phyloP scores from a whole-genome alignment of 2,329 filamentous ascomycete genomes.

The Fusarium temperatum region DNA sequence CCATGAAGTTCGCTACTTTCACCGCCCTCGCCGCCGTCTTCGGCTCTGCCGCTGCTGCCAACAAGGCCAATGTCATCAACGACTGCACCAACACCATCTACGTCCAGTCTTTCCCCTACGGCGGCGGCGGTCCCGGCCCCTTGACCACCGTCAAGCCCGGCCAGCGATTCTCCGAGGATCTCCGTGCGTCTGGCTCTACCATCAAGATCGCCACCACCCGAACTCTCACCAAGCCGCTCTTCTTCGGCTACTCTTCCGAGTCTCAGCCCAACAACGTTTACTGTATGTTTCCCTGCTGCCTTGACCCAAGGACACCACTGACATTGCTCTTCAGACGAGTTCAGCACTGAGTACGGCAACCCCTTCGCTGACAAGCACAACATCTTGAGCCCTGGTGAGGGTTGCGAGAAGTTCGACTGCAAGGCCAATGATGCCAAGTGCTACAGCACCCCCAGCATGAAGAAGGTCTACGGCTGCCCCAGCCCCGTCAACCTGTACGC shows the following conservation, averaged over 20 bases:
- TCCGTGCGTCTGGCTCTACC: constrained; percentile 50
- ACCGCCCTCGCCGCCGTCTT: constrained; percentile 45
- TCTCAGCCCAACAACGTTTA: constrained; percentile 50
- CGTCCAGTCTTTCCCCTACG: constrained; percentile 50
- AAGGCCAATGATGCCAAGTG: constrained; percentile 46
- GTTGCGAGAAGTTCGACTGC: constrained; percentile 53
- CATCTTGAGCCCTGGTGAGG: constrained; percentile 48
- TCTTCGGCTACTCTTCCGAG: constrained; percentile 54
- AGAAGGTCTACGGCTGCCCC: constrained; percentile 54
- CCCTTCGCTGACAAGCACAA: constrained; percentile 51
- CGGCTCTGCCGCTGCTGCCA: constrained; percentile 43
- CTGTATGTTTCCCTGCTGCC: constrained; percentile 44
- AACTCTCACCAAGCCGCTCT: constrained; percentile 49
- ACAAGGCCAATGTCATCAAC: constrained; percentile 50
- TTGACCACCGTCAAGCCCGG: constrained; percentile 47
- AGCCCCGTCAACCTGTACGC: constrained; percentile 50
- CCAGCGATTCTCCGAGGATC: constrained; percentile 48
- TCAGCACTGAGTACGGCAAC: constrained; percentile 52
- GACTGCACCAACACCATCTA: constrained; percentile 46
- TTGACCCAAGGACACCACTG: constrained; percentile 3
- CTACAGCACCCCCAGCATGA: constrained; percentile 51
- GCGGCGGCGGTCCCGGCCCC: constrained; percentile 44
- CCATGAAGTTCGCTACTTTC: constrained; percentile 44
- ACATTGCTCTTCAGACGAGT: constrained; percentile 45
- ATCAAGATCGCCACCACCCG: constrained; percentile 53